Percentiles rank a stretch among this genome's conserved stretches.
These are phyloP conservation scores for Rhodotorula sp. DNA, from an alignment of 1,284 basidiomycete genomes.

Conservation along the genomic window DNA sequence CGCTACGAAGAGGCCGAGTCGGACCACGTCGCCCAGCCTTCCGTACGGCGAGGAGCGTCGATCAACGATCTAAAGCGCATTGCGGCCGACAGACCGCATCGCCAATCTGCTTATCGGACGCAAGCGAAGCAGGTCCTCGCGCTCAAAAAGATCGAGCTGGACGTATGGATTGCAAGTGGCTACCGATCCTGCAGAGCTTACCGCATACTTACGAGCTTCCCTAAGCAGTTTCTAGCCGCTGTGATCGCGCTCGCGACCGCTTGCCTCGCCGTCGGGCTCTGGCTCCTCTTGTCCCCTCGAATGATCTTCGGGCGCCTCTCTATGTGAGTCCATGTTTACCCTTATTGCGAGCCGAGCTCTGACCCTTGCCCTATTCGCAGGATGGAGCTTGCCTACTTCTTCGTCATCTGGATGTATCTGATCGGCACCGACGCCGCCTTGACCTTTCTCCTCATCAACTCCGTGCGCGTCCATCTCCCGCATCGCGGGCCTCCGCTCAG, in stretches of 20 bases:
- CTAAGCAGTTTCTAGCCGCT: conserved; percentile 14
- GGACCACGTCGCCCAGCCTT: not conserved
- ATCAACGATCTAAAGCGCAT: conserved; percentile 14
- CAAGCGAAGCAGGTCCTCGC: conserved; percentile 27
- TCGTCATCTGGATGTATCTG: conserved; percentile 26
- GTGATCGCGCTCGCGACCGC: conserved; percentile 11
- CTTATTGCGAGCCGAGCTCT: rapidly evolving
- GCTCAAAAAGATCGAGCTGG: conserved; percentile 20
- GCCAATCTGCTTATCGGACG: conserved; percentile 4
- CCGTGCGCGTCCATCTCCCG: conserved; percentile 3
- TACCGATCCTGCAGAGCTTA: not conserved
- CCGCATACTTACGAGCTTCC: not conserved
- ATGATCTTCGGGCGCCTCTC: not conserved
- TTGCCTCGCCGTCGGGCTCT: conserved; percentile 13
- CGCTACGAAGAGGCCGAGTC: not conserved
- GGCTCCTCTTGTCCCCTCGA: conserved; percentile 5
- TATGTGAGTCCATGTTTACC: not conserved
- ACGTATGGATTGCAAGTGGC: conserved; percentile 14
- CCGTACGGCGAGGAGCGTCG: not conserved
- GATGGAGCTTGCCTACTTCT: conserved; percentile 17
- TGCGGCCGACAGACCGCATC: conserved; percentile 5
- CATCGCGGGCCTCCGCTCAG: too few relatives aligned
- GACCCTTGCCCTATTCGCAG: not conserved
- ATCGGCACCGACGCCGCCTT: conserved; percentile 6
- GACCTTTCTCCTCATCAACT: conserved; percentile 22